These are phyloP conservation scores for Lycium ferocissimum DNA, from an alignment of 257 asterid genomes.

Conservation along the genomic window DNA sequence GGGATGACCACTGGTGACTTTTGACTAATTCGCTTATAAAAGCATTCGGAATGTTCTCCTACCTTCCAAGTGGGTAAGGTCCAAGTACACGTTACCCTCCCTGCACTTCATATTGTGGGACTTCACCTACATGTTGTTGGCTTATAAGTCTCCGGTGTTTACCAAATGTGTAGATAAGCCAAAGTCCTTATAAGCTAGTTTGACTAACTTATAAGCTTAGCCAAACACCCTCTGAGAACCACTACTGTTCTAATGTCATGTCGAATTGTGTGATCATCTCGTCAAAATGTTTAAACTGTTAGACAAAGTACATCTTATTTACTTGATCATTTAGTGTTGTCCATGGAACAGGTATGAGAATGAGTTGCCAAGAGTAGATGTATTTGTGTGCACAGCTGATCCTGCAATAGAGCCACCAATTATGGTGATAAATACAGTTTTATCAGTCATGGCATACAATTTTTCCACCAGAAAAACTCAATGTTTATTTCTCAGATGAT, in stretches of 20 bases:
- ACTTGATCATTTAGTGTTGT: background rate
- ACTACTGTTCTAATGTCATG: background rate
- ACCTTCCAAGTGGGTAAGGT: too few relatives aligned
- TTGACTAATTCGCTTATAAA: too few relatives aligned
- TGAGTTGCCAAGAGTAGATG: slow-evolving; percentile 74
- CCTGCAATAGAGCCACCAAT: slow-evolving; percentile 83
- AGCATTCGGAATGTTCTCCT: too few relatives aligned
- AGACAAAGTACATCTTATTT: background rate
- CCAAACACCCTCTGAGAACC: background rate
- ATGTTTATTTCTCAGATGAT: slow-evolving; percentile 87
- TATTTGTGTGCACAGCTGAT: slow-evolving; percentile 92
- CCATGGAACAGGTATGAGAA: slow-evolving; percentile 48
- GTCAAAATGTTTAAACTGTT: background rate
- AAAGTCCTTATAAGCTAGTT: too few relatives aligned
- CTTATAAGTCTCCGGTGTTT: too few relatives aligned
- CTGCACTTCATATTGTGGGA: too few relatives aligned
- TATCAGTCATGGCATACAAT: slow-evolving; percentile 85
- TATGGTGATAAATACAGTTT: slow-evolving; percentile 83
- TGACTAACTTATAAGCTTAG: too few relatives aligned
- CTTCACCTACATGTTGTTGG: too few relatives aligned
- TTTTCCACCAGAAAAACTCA: slow-evolving; percentile 75
- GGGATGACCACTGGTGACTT: too few relatives aligned
- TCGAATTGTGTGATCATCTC: background rate
- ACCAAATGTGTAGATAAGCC: too few relatives aligned
- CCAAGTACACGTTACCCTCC: too few relatives aligned